These are phyloP conservation scores for Coniochaeta sp. DNA, from an alignment of 2,329 filamentous ascomycete species.

Conservation along the genomic window DNA sequence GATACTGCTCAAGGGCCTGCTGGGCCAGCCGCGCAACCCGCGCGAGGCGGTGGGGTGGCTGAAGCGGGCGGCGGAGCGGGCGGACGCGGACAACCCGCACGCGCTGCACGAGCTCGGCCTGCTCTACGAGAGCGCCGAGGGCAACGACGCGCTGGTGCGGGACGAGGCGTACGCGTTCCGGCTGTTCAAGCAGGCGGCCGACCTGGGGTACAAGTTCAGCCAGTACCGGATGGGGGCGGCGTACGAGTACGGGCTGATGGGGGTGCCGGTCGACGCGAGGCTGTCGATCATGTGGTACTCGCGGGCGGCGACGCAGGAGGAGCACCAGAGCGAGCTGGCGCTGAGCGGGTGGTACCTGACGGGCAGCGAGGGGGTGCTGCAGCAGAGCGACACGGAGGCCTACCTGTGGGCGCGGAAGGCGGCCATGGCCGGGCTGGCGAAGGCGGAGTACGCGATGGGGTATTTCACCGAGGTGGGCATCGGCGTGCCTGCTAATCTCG, in stretches of 20 bases:
- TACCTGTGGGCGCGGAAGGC: constrained; percentile 97
- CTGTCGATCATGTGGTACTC: constrained; percentile 92
- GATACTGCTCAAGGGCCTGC: constrained; percentile 85
- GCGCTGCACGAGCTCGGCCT: constrained; percentile 82
- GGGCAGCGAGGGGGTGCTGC: constrained; percentile 76
- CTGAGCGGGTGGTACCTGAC: constrained; percentile 93
- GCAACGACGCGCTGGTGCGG: constrained; percentile 65
- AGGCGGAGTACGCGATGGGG: constrained; percentile 97
- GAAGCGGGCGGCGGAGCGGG: constrained; percentile 82
- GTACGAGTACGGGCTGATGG: constrained; percentile 82
- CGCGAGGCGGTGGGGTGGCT: constrained; percentile 87
- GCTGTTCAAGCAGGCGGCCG: constrained; percentile 77
- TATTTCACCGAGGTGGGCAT: constrained; percentile 97
- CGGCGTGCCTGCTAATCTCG: constrained; percentile 74
- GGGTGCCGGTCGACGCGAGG: constrained; percentile 73
- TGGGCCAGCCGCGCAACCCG: constrained; percentile 78
- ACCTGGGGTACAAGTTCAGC: constrained; percentile 89
- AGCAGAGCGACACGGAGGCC: constrained; percentile 90
- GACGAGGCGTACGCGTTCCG: constrained; percentile 77
- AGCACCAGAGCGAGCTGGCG: constrained; percentile 85
- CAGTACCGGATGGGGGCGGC: constrained; percentile 84
- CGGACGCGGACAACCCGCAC: constrained; percentile 86
- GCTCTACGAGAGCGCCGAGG: constrained; percentile 54
- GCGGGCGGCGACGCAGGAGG: constrained; percentile 80
- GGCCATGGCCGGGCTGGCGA: constrained; percentile 76